Evolutionary conservation across 768 basidiomycete species (phyloP).

Genomic region (Suillus bovinus): DNA sequence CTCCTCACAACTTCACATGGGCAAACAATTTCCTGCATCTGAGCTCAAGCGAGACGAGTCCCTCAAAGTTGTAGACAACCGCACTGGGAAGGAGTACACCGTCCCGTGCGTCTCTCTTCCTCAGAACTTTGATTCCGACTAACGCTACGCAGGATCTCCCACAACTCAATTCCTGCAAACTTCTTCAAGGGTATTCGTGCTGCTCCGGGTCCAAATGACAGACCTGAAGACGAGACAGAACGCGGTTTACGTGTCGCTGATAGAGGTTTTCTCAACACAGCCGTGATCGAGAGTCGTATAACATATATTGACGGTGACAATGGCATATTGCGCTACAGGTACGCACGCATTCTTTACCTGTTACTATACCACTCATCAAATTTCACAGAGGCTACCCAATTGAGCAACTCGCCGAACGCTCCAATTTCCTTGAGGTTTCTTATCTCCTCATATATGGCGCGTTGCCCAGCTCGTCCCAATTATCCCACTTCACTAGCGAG

Average conservation of each 20-base stretch:
- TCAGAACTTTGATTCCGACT: not conserved
- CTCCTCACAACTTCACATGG: slow-evolving; percentile 20
- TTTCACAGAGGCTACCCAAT: slow-evolving; percentile 82
- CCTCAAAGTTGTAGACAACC: slow-evolving; percentile 78
- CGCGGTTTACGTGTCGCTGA: slow-evolving; percentile 79
- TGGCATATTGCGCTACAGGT: slow-evolving; percentile 83
- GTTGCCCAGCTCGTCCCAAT: slow-evolving; percentile 65
- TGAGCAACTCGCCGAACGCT: slow-evolving; percentile 82
- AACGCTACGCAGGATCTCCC: slow-evolving; percentile 54
- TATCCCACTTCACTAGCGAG: slow-evolving; percentile 66
- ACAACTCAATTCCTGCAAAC: slow-evolving; percentile 80
- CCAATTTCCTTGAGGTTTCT: slow-evolving; percentile 77
- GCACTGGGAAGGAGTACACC: slow-evolving; percentile 76
- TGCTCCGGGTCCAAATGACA: slow-evolving; percentile 53
- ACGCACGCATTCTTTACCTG: slow-evolving; percentile 9
- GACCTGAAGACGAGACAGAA: slow-evolving; percentile 81
- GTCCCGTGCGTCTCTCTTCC: slow-evolving; percentile 59
- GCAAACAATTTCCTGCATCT: slow-evolving; percentile 24
- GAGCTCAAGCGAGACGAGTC: slow-evolving; percentile 24
- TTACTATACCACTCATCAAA: not conserved
- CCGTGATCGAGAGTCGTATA: slow-evolving; percentile 76
- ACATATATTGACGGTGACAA: slow-evolving; percentile 92
- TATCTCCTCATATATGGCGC: slow-evolving; percentile 90
- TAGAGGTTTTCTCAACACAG: slow-evolving; percentile 82
- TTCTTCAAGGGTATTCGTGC: slow-evolving; percentile 80